Evolutionary conservation across 345 rosid species (phyloP).

Genomic region (Gossypium thurberi): DNA sequence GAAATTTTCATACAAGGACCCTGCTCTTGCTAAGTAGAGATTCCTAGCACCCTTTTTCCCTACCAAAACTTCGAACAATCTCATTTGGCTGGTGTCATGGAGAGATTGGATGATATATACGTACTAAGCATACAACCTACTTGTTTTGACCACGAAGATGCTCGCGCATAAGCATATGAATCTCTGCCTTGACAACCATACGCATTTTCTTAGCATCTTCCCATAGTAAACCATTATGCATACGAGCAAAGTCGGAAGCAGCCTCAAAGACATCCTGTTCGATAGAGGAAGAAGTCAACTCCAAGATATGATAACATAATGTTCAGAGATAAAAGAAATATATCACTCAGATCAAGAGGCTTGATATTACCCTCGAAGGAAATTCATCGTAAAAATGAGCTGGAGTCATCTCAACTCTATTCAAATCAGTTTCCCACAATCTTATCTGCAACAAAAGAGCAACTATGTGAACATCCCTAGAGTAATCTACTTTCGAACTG

Average conservation of each 20-base stretch:
- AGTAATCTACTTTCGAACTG: background rate
- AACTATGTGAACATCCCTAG: background rate
- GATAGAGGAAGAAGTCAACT: background rate
- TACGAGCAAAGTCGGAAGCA: constrained; percentile 77
- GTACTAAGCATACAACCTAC: constrained; percentile 5
- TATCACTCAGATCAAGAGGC: constrained; percentile 7
- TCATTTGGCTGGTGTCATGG: background rate
- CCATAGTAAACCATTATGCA: constrained; percentile 75
- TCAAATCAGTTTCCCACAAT: constrained; percentile 91
- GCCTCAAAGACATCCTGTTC: constrained; percentile 75
- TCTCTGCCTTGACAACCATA: constrained; percentile 66
- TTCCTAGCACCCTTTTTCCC: background rate
- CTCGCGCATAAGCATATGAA: constrained; percentile 77
- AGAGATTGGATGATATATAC: background rate
- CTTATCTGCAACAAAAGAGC: constrained; percentile 51
- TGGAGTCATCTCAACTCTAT: constrained; percentile 79
- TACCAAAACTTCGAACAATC: background rate
- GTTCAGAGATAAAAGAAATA: background rate
- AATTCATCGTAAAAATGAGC: constrained; percentile 80
- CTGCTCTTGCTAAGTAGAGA: background rate
- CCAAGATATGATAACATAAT: background rate
- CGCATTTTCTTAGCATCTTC: constrained; percentile 91
- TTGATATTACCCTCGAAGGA: constrained; percentile 57
- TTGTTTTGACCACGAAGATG: constrained; percentile 52
- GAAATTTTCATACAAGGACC: background rate